A percentile compares a stretch with the other conserved stretches of the same genome.
Conservation (phyloP, 192 early-diverging fungal genomes). For the Chytriomyces sp. region DNA sequence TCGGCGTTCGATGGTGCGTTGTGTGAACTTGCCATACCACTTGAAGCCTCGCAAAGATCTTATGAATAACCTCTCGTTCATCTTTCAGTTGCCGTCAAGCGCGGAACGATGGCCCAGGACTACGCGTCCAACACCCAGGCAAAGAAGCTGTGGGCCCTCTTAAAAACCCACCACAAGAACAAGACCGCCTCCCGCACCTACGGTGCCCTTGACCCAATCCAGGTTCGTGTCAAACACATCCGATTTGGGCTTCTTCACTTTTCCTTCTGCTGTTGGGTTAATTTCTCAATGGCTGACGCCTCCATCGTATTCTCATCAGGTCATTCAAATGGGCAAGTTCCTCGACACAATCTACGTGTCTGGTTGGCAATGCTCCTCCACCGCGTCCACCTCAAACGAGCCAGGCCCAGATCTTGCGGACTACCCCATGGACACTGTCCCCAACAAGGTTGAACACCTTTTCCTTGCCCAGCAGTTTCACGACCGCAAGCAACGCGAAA, state of each 20-base stretch:
- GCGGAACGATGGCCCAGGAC: constrained; percentile 74
- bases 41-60: too few species aligned
- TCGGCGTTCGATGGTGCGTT: constrained; percentile 55
- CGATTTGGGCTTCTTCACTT: background rate
- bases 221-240: constrained; percentile 6
- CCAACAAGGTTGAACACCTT: constrained; percentile 98
- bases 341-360: constrained; percentile 97
- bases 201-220: constrained; percentile 90
- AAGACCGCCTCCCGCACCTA: constrained; percentile 90
- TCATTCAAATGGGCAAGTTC: constrained; percentile 95
- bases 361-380: constrained; percentile 98
- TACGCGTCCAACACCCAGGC: constrained; percentile 87
- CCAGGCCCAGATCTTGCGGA: constrained; percentile 98
- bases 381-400: constrained; percentile 92
- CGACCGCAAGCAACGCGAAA: constrained; percentile 94
- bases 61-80: too few species aligned
- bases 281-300: background rate
- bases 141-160: constrained; percentile 89
- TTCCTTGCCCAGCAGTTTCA: constrained; percentile 98
- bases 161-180: constrained; percentile 77
- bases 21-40: background rate
- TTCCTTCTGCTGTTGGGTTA: background rate
- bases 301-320: too few species aligned
- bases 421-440: constrained; percentile 94
- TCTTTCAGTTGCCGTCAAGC: constrained; percentile 78